phyloP scores from a whole-genome alignment of 2,329 filamentous ascomycete species.

The Fusarium neocosmosporiellum region DNA sequence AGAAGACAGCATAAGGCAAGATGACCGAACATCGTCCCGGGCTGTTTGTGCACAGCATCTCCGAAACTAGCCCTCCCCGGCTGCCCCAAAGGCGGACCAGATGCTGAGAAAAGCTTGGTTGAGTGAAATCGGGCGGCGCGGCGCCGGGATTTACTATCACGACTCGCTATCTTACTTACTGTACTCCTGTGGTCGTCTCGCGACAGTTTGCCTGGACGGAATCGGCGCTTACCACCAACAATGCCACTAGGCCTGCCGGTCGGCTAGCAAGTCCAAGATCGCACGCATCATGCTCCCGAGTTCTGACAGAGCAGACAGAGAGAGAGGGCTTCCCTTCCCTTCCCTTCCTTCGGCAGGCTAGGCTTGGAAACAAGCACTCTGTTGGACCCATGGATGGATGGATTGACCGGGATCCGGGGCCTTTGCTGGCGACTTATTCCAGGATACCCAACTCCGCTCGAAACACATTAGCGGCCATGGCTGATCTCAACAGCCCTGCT shows the following conservation, averaged over 20 bases:
- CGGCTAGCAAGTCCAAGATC: constrained; percentile 16
- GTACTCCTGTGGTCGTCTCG: neutral
- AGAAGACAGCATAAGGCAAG: constrained; percentile 33
- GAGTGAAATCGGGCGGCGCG: constrained; percentile 18
- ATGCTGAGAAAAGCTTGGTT: constrained; percentile 39
- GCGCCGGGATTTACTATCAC: constrained; percentile 13
- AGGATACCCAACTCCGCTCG: constrained; percentile 52
- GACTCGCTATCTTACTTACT: neutral
- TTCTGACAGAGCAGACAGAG: constrained; percentile 26
- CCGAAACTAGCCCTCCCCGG: constrained; percentile 32
- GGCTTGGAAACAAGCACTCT: constrained; percentile 38
- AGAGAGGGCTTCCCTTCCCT: neutral
- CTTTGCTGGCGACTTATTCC: constrained; percentile 42
- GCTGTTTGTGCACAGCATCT: constrained; percentile 35
- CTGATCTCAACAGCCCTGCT: constrained; percentile 54
- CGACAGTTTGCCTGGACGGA: neutral
- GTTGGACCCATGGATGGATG: constrained; percentile 30
- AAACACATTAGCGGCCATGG: constrained; percentile 56
- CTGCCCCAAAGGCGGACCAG: constrained; percentile 25
- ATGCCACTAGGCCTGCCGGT: constrained; percentile 8
- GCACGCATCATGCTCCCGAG: constrained; percentile 26
- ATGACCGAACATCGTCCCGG: constrained; percentile 34
- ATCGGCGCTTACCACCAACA: constrained; percentile 2
- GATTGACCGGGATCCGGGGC: constrained; percentile 40
- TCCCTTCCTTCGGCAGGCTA: constrained; percentile 9